Evolutionary conservation across 495 filamentous ascomycete genomes (phyloP), one percentile per base, ranked within the genome.

Genomic region (Hyaloscypha finlandica): DNA sequence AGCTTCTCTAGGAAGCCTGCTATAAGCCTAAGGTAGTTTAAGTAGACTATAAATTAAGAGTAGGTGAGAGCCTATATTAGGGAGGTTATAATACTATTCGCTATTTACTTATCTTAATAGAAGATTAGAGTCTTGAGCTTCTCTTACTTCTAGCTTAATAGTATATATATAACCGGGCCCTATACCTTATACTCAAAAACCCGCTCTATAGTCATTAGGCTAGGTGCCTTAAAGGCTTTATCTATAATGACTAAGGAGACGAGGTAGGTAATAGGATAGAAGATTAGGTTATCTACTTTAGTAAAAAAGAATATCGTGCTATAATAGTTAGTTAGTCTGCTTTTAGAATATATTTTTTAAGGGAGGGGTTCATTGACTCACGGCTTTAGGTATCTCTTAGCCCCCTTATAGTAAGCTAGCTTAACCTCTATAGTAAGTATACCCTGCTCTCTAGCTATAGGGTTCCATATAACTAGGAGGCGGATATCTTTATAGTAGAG

Each of bases 51-150:
- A 55, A 62, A 63, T 37, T 61, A n/a, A 62, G 45, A 55, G 51
- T 68, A 68, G 57, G 48, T 62, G n/a, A 68, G 62, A 3, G 51
- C 61, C 14, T 1, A 14, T 29, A 19, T 59, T 35, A 53, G 51
- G 16, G 51, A 53, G 51, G 51, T 53, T 5, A 53, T 14, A 4
- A 53, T 53, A 53, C 51, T 25, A 53, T 37, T 11, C 14, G 14
- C 14, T 45, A 45, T 45, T 19, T 19, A 19, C 33, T 70, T 16
- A 66, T 11, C 42, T 45, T 45, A 57, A 64, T 68, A 70, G 67
- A 77, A 75, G 45, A 75, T 54, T 25, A 71, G 72, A 42, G 59
- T 54, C 63, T 75, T 77, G 32, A 75, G 74, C 63, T 39, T 67
- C 52, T 68, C 37, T 62, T 74, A 48, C 68, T 77, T 76, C 72